These are phyloP conservation scores for Paecilomyces niveus DNA, from an alignment of 2,329 filamentous ascomycete species.

Conservation along the genomic window DNA sequence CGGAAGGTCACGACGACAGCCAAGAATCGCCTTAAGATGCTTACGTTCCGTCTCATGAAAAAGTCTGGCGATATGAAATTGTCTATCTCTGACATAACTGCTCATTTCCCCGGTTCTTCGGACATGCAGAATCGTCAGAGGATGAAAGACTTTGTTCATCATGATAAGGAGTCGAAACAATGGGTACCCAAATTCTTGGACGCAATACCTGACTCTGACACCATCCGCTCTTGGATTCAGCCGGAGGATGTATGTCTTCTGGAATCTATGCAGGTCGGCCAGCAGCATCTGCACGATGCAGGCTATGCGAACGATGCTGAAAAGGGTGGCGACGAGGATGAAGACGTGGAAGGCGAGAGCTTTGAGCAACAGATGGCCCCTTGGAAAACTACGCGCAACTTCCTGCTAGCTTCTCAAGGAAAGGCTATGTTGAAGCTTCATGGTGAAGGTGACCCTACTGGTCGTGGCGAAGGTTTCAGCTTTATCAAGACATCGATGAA, in stretches of 20 bases:
- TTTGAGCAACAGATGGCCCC: conserved; percentile 85
- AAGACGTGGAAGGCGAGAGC: conserved; percentile 63
- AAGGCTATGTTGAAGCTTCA: conserved; percentile 97
- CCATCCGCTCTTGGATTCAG: conserved; percentile 80
- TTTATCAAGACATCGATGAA: conserved; percentile 99
- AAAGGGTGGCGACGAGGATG: conserved; percentile 57
- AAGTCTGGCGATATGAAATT: conserved; percentile 64
- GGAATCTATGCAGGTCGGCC: conserved; percentile 93
- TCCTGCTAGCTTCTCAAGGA: conserved; percentile 83
- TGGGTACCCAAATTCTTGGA: conserved; percentile 75
- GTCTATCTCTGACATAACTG: conserved; percentile 77
- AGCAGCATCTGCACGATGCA: conserved; percentile 83
- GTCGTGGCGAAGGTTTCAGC: conserved; percentile 87
- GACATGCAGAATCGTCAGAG: conserved; percentile 96
- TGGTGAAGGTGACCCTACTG: conserved; percentile 89
- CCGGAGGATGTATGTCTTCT: conserved; percentile 92
- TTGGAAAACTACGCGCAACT: conserved; percentile 95
- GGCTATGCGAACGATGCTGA: conserved; percentile 69
- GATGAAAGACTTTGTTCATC: conserved; percentile 90
- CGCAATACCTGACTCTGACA: conserved; percentile 68
- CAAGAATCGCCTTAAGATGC: conserved; percentile 94
- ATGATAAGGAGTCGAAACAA: conserved; percentile 78
- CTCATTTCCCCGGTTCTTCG: conserved; percentile 84
- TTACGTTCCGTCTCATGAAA: conserved; percentile 80
- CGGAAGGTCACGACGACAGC: conserved; percentile 94